Conservation (phyloP, 441 rosid species). For the Populus hybrid region DNA sequence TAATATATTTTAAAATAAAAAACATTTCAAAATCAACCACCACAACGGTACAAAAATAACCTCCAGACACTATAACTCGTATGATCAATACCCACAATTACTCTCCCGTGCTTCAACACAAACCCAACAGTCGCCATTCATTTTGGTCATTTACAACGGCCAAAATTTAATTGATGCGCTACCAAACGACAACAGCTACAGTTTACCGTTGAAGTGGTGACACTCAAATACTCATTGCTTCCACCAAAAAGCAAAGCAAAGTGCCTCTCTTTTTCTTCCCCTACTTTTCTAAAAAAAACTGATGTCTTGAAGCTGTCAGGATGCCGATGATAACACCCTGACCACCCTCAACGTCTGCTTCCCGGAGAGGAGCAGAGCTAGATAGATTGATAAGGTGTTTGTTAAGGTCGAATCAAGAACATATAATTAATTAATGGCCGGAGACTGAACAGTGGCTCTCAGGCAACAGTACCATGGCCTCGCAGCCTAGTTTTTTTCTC, state of each 20-base stretch:
- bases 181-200: background rate
- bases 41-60: too few relatives aligned
- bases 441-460: background rate
- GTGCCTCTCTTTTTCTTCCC: background rate
- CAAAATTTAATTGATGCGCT: background rate
- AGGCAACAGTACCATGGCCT: too few relatives aligned
- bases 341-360: background rate
- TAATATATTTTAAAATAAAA: too few relatives aligned
- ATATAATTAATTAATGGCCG: background rate
- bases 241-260: background rate
- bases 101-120: background rate
- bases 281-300: too few relatives aligned
- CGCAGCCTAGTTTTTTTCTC: background rate
- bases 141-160: background rate
- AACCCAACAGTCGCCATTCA: conserved; percentile 4
- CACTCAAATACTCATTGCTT: background rate
- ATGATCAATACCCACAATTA: too few relatives aligned
- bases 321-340: background rate
- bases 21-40: too few relatives aligned
- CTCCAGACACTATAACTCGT: too few relatives aligned
- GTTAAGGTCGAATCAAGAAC: background rate
- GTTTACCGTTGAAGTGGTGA: background rate
- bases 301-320: background rate
- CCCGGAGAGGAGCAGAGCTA: background rate
- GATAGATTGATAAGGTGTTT: background rate